Evolutionary conservation across 2,329 filamentous ascomycete genomes (phyloP), one percentile per base, ranked within the genome.

Genomic region (Neurospora crassa): DNA sequence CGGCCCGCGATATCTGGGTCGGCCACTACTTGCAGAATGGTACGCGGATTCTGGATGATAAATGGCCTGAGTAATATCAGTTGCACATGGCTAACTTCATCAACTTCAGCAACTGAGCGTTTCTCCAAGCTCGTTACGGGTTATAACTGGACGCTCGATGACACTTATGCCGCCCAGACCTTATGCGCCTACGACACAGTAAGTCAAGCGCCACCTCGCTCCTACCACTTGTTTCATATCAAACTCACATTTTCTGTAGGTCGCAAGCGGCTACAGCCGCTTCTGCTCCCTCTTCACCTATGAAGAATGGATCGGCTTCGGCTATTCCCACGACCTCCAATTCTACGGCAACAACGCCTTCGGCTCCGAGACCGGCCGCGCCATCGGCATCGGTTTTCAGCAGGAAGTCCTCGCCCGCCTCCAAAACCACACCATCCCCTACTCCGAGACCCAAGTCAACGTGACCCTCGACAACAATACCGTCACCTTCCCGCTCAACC

Each of bases 271-370:
- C 29, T 94, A 89, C 81, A 92, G 90, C 75, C 85, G 84, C 11
- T 94, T 92, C 82, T 94, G 92, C 77, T 83, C 88, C 34, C 84
- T 94, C 4, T 94, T 94, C 78, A 93, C 88, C 0, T 92, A 90
- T 74, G 84, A 90, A 24, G 92, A 94, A 78, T 94, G 91, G 91
- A 81, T 87, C 68, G 87, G 85, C 47, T 94, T 91, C 77, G 89
- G 90, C 71, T 94, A 94, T 80, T 86, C 87, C 3, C 83, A 91
- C 71, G 92, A 94, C 74, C 83, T 94, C 43, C 80, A 78, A 41
- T 94, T 92, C 76, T 83, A 87, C 12, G 89, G 88, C 8, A 84
- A 85, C 72, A 85, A 84, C 70, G 88, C 83, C 2, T 92, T 91
- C 78, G 85, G 87, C 47, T 90, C 88, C 6, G 89, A 90, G 0